These are phyloP conservation scores for Corymbia calophylla DNA, from an alignment of 441 rosid species.

Conservation along the genomic window DNA sequence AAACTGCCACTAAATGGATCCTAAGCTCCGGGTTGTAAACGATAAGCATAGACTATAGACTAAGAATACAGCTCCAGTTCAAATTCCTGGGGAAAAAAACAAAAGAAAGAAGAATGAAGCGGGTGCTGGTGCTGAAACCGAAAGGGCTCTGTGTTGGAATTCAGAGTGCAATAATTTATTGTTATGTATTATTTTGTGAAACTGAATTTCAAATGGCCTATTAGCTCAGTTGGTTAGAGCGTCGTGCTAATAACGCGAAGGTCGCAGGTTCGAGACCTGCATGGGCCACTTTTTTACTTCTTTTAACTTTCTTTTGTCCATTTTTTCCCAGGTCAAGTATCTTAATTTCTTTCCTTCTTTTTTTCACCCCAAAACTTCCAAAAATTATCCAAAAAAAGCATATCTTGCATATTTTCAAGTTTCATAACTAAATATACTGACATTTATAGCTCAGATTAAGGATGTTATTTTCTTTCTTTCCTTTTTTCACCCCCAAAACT, in stretches of 20 bases:
- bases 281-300: not conserved
- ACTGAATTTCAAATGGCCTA: fast-evolving
- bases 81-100: not conserved
- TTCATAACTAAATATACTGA: no score
- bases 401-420: fast-evolving
- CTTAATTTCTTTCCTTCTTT: not conserved
- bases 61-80: not conserved
- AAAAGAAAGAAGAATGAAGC: not conserved
- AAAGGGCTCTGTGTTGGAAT: fast-evolving
- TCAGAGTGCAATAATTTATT: not conserved
- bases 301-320: not conserved
- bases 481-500: not conserved
- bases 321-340: not conserved
- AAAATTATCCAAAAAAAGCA: not conserved
- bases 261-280: slow-evolving; percentile 9
- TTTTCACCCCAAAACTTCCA: not conserved
- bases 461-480: not conserved
- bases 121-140: not conserved
- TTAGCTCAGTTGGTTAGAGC: slow-evolving; percentile 4
- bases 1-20: not conserved
- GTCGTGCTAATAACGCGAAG: slow-evolving; percentile 6
- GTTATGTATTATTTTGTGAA: fast-evolving
- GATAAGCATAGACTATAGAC: fast-evolving
- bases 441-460: not conserved
- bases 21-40: not conserved